These are phyloP conservation scores for Nicotiana obtusifolia DNA, from an alignment of 257 asterid species.

Conservation along the genomic window DNA sequence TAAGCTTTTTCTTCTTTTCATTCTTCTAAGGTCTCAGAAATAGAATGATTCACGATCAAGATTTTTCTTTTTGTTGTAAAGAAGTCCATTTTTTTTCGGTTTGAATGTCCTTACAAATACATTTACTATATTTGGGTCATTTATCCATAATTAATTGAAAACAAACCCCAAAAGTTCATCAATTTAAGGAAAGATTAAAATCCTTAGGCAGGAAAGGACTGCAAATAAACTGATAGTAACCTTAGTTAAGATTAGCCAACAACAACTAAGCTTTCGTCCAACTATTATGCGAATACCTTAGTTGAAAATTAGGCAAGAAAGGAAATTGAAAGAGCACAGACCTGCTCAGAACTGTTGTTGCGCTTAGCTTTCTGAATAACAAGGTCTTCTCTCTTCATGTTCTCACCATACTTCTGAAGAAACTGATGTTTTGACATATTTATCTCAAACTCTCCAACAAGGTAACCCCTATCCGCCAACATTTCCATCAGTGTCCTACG, in stretches of 20 bases:
- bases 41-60: background rate
- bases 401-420: slow-evolving; percentile 48
- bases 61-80: no score
- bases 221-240: background rate
- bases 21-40: no score
- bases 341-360: slow-evolving; percentile 49
- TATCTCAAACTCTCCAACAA: slow-evolving; percentile 30
- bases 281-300: no score
- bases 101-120: background rate
- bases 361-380: slow-evolving; percentile 44
- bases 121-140: no score
- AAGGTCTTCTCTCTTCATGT: slow-evolving; percentile 74
- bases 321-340: slow-evolving; percentile 1
- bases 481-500: slow-evolving; percentile 29
- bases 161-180: background rate
- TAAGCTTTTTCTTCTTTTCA: background rate
- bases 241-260: background rate
- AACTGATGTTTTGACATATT: slow-evolving; percentile 22
- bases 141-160: background rate
- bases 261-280: background rate
- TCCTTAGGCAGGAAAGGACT: background rate
- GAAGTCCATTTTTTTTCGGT: background rate
- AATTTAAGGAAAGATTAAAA: background rate
- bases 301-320: background rate
- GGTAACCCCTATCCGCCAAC: slow-evolving; percentile 28